phyloP scores from a whole-genome alignment of 164 flowering plant genomes.

The Berberis vulgaris region DNA sequence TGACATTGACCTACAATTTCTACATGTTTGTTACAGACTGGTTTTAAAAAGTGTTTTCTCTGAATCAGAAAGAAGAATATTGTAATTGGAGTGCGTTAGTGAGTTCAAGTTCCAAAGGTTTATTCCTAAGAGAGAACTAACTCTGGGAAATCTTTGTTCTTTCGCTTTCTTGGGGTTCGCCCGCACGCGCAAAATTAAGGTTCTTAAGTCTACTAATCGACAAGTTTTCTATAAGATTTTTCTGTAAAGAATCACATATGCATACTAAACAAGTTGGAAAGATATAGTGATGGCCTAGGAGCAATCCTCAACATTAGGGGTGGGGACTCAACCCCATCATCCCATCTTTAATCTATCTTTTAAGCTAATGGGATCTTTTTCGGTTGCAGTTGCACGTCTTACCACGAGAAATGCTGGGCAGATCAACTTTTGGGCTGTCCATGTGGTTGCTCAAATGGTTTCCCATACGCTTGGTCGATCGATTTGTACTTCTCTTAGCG shows the following conservation, averaged over 20 bases:
- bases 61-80: background rate
- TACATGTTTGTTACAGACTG: background rate
- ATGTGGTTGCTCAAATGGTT: slow-evolving; percentile 92
- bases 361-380: slow-evolving; percentile 10
- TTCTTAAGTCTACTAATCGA: background rate
- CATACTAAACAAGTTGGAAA: slow-evolving; percentile 3
- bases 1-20: background rate
- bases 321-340: slow-evolving; percentile 14
- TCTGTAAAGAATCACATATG: slow-evolving; percentile 3
- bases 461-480: slow-evolving; percentile 68
- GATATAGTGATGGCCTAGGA: slow-evolving; percentile 6
- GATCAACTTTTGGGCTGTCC: slow-evolving; percentile 83
- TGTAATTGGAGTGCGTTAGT: slow-evolving; percentile 4
- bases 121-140: background rate
- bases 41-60: background rate
- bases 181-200: slow-evolving; percentile 5
- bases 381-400: slow-evolving; percentile 69
- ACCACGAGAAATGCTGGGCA: slow-evolving; percentile 89
- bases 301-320: background rate
- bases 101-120: slow-evolving; percentile 12
- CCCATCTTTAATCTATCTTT: slow-evolving; percentile 8
- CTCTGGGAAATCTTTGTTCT: slow-evolving; percentile 1
- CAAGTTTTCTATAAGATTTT: background rate
- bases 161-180: slow-evolving; percentile 26
- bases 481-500: slow-evolving; percentile 45